A percentile compares a stretch with the other conserved stretches of the same genome.
Evolutionary conservation across 73 alveolate genomes (phyloP).

Genomic region (Paramecium tetraurelia): DNA sequence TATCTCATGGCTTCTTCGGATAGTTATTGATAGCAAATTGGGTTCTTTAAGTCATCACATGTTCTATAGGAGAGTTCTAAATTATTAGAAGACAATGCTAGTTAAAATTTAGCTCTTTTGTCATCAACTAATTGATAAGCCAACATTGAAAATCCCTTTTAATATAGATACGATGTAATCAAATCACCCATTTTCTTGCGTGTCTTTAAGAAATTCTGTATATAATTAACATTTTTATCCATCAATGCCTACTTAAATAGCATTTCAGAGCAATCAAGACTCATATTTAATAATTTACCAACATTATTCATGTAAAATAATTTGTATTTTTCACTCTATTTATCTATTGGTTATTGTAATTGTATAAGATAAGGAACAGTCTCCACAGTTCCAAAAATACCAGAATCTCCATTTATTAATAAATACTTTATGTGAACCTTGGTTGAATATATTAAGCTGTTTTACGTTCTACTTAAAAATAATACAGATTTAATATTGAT

Average conservation of each 20-base stretch:
- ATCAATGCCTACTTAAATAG: conserved; percentile 69
- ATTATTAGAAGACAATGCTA: conserved; percentile 44
- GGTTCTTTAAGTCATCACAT: conserved; percentile 40
- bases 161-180: conserved; percentile 66
- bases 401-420: conserved; percentile 75
- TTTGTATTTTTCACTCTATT: not conserved
- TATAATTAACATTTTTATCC: conserved; percentile 67
- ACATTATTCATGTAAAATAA: not conserved
- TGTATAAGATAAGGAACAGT: conserved; percentile 65
- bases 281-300: conserved; percentile 36
- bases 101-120: conserved; percentile 50
- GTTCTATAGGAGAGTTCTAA: conserved; percentile 51
- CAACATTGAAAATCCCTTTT: conserved; percentile 67
- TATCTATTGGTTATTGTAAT: conserved; percentile 31
- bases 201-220: conserved; percentile 50
- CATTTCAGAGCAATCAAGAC: conserved; percentile 68
- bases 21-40: conserved; percentile 1
- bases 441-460: conserved; percentile 89
- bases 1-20: conserved; percentile 57
- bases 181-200: conserved; percentile 69
- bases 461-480: conserved; percentile 82
- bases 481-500: conserved; percentile 74
- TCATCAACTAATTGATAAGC: conserved; percentile 65
- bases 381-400: conserved; percentile 67
- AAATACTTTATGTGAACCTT: conserved; percentile 88